Conservation (phyloP, 352 stramenopile species). For the Globisporangium parvum region DNA sequence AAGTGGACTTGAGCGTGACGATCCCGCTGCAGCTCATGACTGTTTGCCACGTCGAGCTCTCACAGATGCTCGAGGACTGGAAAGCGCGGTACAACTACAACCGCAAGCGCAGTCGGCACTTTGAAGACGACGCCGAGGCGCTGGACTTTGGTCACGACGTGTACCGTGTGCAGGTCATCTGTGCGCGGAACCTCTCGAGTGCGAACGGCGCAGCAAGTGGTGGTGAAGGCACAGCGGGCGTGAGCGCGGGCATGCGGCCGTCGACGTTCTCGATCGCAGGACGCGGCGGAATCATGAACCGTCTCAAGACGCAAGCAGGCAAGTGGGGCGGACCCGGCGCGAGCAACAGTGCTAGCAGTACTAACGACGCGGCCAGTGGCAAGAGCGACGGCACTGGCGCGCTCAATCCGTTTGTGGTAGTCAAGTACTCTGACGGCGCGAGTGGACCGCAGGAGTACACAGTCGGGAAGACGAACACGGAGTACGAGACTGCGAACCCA, state of each 20-base stretch:
- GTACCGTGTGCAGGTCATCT: constrained; percentile 68
- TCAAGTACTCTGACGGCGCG: constrained; percentile 57
- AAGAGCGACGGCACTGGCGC: constrained; percentile 12
- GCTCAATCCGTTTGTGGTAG: constrained; percentile 65
- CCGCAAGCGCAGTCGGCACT: constrained; percentile 70
- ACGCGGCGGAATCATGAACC: constrained; percentile 53
- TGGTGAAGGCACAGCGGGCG: background rate
- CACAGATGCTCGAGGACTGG: constrained; percentile 72
- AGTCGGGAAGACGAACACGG: constrained; percentile 81
- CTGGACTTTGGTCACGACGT: constrained; percentile 73
- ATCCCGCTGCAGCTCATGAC: constrained; percentile 73
- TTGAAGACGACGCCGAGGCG: constrained; percentile 75
- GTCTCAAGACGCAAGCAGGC: constrained; percentile 51
- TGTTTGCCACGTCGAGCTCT: constrained; percentile 63
- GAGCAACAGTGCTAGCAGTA: constrained; percentile 17
- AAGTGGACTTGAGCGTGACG: constrained; percentile 77
- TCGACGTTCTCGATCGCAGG: constrained; percentile 51
- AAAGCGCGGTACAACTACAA: constrained; percentile 73
- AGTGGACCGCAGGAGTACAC: constrained; percentile 44
- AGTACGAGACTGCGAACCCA: constrained; percentile 66
- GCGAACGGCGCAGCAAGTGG: constrained; percentile 8
- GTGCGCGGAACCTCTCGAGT: constrained; percentile 37
- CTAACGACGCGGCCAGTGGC: constrained; percentile 2
- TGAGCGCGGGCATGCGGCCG: constrained; percentile 13
- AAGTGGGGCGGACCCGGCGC: constrained; percentile 44